Percentiles rank a stretch among this genome's conserved stretches.
phyloP scores from a whole-genome alignment of 257 asterid genomes.

The Hygrophila difformis region DNA sequence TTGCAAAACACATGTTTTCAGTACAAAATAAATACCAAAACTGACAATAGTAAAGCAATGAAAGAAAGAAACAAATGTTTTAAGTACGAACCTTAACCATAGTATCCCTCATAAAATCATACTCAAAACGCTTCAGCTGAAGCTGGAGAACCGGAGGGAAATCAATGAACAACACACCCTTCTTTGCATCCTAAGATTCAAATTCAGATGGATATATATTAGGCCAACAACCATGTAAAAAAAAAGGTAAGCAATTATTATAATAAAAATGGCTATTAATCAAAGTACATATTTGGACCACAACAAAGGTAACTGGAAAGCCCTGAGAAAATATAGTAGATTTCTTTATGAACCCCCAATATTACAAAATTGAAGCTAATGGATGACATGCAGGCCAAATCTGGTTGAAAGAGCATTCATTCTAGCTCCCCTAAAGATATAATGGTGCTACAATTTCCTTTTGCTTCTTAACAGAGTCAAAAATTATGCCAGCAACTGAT shows the following conservation, averaged over 20 bases:
- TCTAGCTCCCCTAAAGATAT: slow-evolving; percentile 4
- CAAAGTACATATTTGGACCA: slow-evolving; percentile 2
- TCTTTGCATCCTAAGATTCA: slow-evolving; percentile 82
- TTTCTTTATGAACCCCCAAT: slow-evolving; percentile 5
- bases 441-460: neutral
- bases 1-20: neutral
- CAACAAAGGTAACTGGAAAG: slow-evolving; percentile 10
- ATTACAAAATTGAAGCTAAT: neutral
- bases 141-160: slow-evolving; percentile 99
- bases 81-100: slow-evolving; percentile 82
- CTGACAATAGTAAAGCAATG: neutral
- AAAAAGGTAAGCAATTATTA: neutral
- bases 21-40: slow-evolving; percentile 4
- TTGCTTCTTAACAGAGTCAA: slow-evolving; percentile 7
- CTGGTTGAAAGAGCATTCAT: neutral
- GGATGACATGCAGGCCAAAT: neutral
- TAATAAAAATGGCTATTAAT: slow-evolving; percentile 1
- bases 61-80: slow-evolving; percentile 1
- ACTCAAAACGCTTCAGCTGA: slow-evolving; percentile 95
- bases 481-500: slow-evolving; percentile 1
- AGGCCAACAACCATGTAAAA: slow-evolving; percentile 11
- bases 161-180: slow-evolving; percentile 92
- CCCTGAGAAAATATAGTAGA: slow-evolving; percentile 6
- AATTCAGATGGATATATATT: slow-evolving; percentile 8
- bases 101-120: slow-evolving; percentile 91